phyloP scores from a whole-genome alignment of 2,329 filamentous ascomycete genomes.

The Aspergillus chevalieri region DNA sequence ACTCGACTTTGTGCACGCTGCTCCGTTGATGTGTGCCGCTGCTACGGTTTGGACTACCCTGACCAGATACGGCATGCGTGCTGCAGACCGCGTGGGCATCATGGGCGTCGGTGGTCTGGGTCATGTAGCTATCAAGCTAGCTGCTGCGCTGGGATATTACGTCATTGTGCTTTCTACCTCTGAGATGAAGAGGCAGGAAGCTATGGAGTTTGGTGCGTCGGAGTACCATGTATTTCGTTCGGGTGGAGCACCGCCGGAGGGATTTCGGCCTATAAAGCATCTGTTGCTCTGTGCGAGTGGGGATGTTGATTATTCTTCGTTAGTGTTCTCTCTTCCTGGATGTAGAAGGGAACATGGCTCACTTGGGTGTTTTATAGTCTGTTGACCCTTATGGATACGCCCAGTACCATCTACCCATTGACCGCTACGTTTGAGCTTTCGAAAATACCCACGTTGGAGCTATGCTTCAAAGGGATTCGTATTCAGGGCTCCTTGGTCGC shows the following conservation, averaged over 20 bases:
- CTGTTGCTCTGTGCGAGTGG: conserved; percentile 11
- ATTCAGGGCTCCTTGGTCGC: conserved; percentile 60
- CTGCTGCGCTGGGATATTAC: conserved; percentile 61
- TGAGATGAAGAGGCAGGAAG: conserved; percentile 15
- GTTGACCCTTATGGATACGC: conserved; percentile 20
- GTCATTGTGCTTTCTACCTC: conserved; percentile 20
- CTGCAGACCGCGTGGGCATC: conserved; percentile 62
- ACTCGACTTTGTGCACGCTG: conserved; percentile 20
- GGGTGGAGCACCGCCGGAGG: conserved; percentile 1
- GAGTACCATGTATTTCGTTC: conserved; percentile 47
- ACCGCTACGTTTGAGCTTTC: conserved; percentile 16
- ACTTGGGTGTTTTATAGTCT: conserved; percentile 2
- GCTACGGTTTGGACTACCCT: conserved; percentile 50
- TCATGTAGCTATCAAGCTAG: conserved; percentile 63
- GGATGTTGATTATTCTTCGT: conserved; percentile 10
- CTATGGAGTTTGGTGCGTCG: conserved; percentile 50
- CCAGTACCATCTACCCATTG: conserved; percentile 23
- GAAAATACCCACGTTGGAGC: conserved; percentile 33
- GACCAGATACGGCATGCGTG: conserved; percentile 53
- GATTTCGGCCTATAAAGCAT: conserved; percentile 11
- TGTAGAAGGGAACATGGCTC: not conserved
- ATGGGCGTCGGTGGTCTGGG: conserved; percentile 65
- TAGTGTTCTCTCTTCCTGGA: not conserved
- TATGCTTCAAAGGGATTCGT: conserved; percentile 50
- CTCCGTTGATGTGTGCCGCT: conserved; percentile 29